Evolutionary conservation across 768 basidiomycete species (phyloP), one percentile per base, ranked within the genome.

Genomic region (Naganishia antarctica): DNA sequence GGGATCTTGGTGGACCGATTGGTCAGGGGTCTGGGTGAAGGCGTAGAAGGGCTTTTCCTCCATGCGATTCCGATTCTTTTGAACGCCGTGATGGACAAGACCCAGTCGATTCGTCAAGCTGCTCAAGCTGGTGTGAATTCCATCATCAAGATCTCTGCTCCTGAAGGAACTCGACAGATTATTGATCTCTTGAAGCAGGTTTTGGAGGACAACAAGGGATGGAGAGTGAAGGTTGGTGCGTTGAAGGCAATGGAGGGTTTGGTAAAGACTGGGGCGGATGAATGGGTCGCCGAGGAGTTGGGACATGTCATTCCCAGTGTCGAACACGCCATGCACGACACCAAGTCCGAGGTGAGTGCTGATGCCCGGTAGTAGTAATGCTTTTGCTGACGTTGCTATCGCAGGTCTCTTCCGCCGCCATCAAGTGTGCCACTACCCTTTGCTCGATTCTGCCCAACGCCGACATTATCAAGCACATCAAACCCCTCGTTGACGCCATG

Each of bases 311-410:
- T 98, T 49, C 93, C 93, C 21, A 87, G 85, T 71, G 86, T 98
- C 13, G 91, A 93, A 75, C 80, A 80, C 37, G 86, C 91, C 5
- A 92, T 98, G 92, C 90, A 94, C 71, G 94, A 98, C 79, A 97
- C 94, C 64, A 98, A 98, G 78, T 79, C 84, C 71, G 94, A 98
- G 84, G 92, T 91, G 46, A 70, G 82, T 75, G 8, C n/a, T n/a
- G n/a, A n/a, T n/a, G n/a, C n/a, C n/a, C n/a, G n/a, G n/a, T n/a
- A n/a, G n/a, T n/a, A n/a, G n/a, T n/a, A n/a, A n/a, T n/a, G n/a
- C n/a, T n/a, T n/a, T n/a, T n/a, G n/a, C n/a, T n/a, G n/a, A n/a
- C n/a, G n/a, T n/a, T n/a, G n/a, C n/a, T n/a, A n/a, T n/a, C n/a
- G 21, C 63, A 91, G 91, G 91, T 97, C 32, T 87, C 91, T 13